Evolutionary conservation across 108 stramenopile species (phyloP), one percentile per base, ranked within the genome.

Genomic region (Nitzschia sp.): DNA sequence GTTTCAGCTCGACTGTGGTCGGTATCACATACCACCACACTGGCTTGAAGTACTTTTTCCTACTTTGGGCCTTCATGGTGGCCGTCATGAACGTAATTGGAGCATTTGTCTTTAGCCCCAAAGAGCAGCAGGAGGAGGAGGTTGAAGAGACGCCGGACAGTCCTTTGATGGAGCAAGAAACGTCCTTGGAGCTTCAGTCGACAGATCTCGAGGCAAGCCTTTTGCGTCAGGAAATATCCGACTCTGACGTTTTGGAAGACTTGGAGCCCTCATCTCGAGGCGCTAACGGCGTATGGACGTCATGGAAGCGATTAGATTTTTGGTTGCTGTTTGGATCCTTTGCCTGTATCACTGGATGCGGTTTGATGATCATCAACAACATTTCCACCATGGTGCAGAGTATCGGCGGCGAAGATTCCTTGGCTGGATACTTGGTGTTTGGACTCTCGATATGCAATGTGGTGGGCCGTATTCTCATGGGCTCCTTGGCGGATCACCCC

Each of bases 311-410:
- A 31, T 15, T 70, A 1, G 75, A 70, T 42, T 70, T 76, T 64
- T 76, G 68, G 69, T 27, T 76, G 15, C 69, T 76, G 21, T 70
- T 76, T 58, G n/a, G 24, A n/a, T 38, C 51, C 19, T 76, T 76
- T 66, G 54, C 59, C 26, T 70, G 61, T 48, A 53, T 58, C 38
- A 76, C 62, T 15, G 69, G 68, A 5, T 70, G 62, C 47, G 68
- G 68, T 6, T 32, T 76, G 9, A 45, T 70, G 29, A 59, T 76
- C 0, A 76, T 76, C 19, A 76, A 76, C 36, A 76, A 76, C 36
- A 34, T 76, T 33, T 76, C 75, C 21, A 76, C 75, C 21, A 76
- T 76, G 75, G 75, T 76, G 15, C 69, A 76, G 25, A 76, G 75
- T 47, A 56, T 76, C 3, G 69, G 75, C 13, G 68, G 68, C 32